phyloP scores from a whole-genome alignment of 1,139 yeast species.

The Lodderomyces metapsilosis region DNA sequence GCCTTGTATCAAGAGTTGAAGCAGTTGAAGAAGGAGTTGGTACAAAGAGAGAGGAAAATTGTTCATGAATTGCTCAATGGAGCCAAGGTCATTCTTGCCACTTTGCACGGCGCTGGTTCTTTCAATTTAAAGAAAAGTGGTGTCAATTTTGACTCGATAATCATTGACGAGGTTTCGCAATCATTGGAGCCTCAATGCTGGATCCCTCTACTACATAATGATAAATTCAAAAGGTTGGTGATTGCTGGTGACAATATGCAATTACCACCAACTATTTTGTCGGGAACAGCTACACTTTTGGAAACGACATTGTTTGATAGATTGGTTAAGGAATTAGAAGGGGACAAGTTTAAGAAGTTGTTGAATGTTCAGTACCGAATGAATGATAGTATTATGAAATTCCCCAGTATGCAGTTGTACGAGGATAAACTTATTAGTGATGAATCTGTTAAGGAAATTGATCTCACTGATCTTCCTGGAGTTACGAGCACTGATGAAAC shows the following conservation, averaged over 20 bases:
- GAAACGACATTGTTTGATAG: constrained; percentile 75
- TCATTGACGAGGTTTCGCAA: constrained; percentile 95
- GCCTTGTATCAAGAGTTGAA: constrained; percentile 70
- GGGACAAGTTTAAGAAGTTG: constrained; percentile 49
- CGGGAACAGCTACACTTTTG: constrained; percentile 19
- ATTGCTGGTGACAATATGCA: constrained; percentile 89
- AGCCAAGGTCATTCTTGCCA: constrained; percentile 72
- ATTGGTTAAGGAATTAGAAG: constrained; percentile 52
- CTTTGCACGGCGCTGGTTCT: constrained; percentile 86
- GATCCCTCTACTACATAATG: constrained; percentile 81
- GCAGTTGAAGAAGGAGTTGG: constrained; percentile 65
- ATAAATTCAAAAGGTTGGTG: constrained; percentile 58
- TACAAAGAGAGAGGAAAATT: constrained; percentile 63
- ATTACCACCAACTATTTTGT: constrained; percentile 73
- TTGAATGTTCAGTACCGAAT: constrained; percentile 83
- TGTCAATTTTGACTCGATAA: constrained; percentile 71
- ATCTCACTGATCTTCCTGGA: constrained; percentile 54
- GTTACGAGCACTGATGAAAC: constrained; percentile 45
- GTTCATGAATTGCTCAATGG: constrained; percentile 56
- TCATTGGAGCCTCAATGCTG: constrained; percentile 94
- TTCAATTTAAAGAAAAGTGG: constrained; percentile 47
- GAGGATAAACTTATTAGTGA: constrained; percentile 63
- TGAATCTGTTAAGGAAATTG: constrained; percentile 51
- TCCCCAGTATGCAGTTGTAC: constrained; percentile 71
- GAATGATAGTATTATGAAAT: constrained; percentile 76